Base-by-base conservation (phyloP, 169 alveolate species). In the Eimeria necatrix region DNA sequence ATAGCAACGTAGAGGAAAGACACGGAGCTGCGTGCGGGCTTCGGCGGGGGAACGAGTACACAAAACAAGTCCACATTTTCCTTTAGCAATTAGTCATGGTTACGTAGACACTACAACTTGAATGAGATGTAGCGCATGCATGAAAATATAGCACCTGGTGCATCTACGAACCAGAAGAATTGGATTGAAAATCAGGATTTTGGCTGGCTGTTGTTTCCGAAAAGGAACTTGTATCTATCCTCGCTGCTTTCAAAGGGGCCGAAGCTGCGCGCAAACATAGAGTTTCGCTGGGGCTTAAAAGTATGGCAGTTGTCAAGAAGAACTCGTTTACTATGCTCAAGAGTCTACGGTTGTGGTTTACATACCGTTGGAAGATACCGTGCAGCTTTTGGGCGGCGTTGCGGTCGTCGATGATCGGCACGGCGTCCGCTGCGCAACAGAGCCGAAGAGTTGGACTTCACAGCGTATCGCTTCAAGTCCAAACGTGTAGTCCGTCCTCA, bases 371-470 rank as follows among this genome's bases (percentile, higher is more conserved):
- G 18, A 84, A 32, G 61, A 84, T 18, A 24, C 59, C 56, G 48
- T 16, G 32, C 3, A 84, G 20, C 76, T 26, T 14, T 41, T 84
- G 91, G 73, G 78, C 76, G 12, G 78, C 68, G 41, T 59, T 32
- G 16, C 73, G 52, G 41, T 84, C 91, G 59, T 84, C n/a, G 91
- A 84, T 53, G 41, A 26, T 84, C 49, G 78, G 59, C 60, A 84
- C 91, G 76, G 78, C 91, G 68, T 84, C 64, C 60, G 91, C 91
- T 84, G 49, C 60, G 85, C 53, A 84, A 76, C 91, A 26, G 12
- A 84, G 59, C 14, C 76, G 26, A 20, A 84, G 20, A 41, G 16
- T 6, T 12, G 10, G 52, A 4, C 8, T 24, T 51, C 16, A 80
- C 51, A 53, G 89, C 53, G 22, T 56, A 56, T 32, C 41, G 41